A percentile compares a stretch with the other conserved stretches of the same genome.
Conservation (phyloP, 2,329 filamentous ascomycete species). For the Trichoderma afroharzianum region DNA sequence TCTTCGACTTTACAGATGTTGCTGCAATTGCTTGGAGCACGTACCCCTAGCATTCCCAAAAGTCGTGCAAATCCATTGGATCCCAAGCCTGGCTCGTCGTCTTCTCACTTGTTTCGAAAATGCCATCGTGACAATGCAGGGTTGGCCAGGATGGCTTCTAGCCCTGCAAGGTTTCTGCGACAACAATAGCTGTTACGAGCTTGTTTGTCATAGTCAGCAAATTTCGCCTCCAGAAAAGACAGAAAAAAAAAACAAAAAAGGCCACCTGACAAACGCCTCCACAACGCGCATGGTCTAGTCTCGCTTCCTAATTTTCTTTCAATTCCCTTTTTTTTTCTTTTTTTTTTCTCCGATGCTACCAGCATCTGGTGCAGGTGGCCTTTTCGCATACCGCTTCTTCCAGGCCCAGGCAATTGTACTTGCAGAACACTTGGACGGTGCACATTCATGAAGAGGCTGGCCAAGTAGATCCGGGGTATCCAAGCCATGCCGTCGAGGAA, state of each 20-base stretch:
- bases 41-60: background rate
- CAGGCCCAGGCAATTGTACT: background rate
- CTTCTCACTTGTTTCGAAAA: background rate
- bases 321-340: background rate
- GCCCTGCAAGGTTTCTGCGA: background rate
- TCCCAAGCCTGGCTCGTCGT: background rate
- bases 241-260: background rate
- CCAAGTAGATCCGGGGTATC: constrained; percentile 10
- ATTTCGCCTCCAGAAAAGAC: constrained; percentile 6
- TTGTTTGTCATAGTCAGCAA: constrained; percentile 13
- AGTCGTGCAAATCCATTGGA: background rate
- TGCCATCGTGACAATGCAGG: constrained; percentile 15
- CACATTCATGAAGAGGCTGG: background rate
- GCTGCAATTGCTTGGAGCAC: background rate
- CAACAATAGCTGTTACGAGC: background rate
- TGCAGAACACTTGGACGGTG: background rate
- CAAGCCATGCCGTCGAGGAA: background rate
- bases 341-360: background rate
- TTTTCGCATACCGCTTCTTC: constrained; percentile 13
- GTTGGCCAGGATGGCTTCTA: background rate
- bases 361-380: background rate
- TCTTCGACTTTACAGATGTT: background rate
- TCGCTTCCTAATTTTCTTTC: background rate
- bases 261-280: constrained; percentile 18
- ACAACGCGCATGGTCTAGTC: constrained; percentile 10